phyloP scores from a whole-genome alignment of 2,329 filamentous ascomycete genomes.

The Cucurbitaria berberidis region DNA sequence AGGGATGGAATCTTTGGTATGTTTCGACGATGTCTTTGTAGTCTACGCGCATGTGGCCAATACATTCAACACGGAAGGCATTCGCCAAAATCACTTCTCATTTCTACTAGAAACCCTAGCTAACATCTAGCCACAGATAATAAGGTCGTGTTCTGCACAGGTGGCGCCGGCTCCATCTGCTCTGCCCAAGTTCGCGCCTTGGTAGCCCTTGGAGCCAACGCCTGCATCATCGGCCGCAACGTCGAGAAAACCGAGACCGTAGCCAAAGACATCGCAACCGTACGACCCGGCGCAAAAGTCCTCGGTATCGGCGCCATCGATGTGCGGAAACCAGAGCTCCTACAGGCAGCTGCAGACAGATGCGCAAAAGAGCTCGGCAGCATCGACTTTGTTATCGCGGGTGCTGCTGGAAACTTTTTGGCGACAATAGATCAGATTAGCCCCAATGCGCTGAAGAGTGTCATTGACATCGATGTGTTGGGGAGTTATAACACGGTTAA shows the following conservation, averaged over 20 bases:
- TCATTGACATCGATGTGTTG: slow-evolving; percentile 94
- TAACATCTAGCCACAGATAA: slow-evolving; percentile 62
- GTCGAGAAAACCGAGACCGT: slow-evolving; percentile 82
- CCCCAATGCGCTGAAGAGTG: slow-evolving; percentile 89
- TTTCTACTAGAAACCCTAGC: background rate
- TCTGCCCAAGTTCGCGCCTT: slow-evolving; percentile 91
- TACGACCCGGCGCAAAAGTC: slow-evolving; percentile 79
- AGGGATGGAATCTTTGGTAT: slow-evolving; percentile 84
- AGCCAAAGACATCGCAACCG: slow-evolving; percentile 82
- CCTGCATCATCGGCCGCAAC: slow-evolving; percentile 91
- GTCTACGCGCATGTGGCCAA: too few relatives aligned
- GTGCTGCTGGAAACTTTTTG: slow-evolving; percentile 95
- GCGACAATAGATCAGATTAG: slow-evolving; percentile 82
- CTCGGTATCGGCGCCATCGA: slow-evolving; percentile 78
- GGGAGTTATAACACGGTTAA: slow-evolving; percentile 96
- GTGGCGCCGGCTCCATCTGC: slow-evolving; percentile 92
- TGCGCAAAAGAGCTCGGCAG: slow-evolving; percentile 83
- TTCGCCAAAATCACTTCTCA: background rate
- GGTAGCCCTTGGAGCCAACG: slow-evolving; percentile 88
- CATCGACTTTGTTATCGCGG: slow-evolving; percentile 93
- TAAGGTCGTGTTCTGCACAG: slow-evolving; percentile 94
- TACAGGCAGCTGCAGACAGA: slow-evolving; percentile 76
- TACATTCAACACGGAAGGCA: too few relatives aligned
- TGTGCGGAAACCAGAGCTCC: slow-evolving; percentile 70
- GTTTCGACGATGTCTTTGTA: background rate